Evolutionary conservation across 2,329 filamentous ascomycete genomes (phyloP), one percentile per base, ranked within the genome.

Genomic region (Annulohypoxylon truncatum): DNA sequence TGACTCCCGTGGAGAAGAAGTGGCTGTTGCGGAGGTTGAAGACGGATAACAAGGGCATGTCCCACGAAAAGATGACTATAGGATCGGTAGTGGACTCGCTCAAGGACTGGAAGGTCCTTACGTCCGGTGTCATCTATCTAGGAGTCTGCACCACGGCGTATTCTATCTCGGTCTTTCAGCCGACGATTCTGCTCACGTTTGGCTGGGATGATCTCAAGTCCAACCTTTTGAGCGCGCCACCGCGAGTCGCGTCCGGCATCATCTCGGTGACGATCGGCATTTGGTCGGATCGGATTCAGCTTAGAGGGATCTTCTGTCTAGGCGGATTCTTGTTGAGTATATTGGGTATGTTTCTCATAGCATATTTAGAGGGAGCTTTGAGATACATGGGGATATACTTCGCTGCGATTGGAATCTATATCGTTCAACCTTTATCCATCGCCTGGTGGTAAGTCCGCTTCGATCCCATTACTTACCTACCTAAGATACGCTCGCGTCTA

Each of bases 41-140:
- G n/a, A 15, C 31, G 1, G 73, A 74, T 22, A 61, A 68, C 15
- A 62, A 53, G 24, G 53, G 51, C 18, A 64, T 52, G 44, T 48
- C 59, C 2, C 56, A 73, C 20, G 70, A 71, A 51, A 72, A 66
- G 59, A 74, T 74, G 72, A 70, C 62, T 3, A 8, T 50, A n/a
- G 47, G 47, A 26, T 64, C 63, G 28, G 86, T 87, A 28, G 83
- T 90, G 71, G 85, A 88, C 74, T 82, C 85, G 44, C 83, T 87
- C 72, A 74, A 81, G 12, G 84, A 87, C 33, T 83, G 83, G 53
- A 80, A 79, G 55, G 79, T 83, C 53, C 76, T 90, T 44, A 78
- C 86, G 42, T 81, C 57, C 29, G 71, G 69, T n/a, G 65, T 72
- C n/a, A 56, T 74, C 9, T 77, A 74, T 58, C 60, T 77, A 10